Base-by-base conservation (phyloP, 2,329 filamentous ascomycete species). In the Colletotrichum siamense region DNA sequence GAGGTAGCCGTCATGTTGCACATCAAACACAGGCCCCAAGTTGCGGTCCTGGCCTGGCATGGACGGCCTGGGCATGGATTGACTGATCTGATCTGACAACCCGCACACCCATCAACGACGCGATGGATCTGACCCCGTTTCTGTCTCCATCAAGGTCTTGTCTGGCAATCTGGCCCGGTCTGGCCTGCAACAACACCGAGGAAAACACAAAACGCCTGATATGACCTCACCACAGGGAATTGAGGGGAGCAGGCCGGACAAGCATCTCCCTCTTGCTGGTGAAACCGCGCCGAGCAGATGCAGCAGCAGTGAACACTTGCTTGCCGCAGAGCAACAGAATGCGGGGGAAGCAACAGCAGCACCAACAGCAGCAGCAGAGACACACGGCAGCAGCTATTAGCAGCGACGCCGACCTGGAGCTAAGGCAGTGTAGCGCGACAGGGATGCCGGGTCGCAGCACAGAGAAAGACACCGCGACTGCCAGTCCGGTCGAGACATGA, bases 1-100 rank as follows among this genome's bases (percentile, higher is more conserved):
- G n/a, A 44, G 24, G 62, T 36, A 65, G 13, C 22, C 52, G n/a
- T 62, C 18, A n/a, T 62, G 28, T 62, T 62, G 28, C 30, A 62
- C 59, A 30, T 62, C 59, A 34, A 59, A 24, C 22, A 22, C 22
- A 34, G 59, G 30, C 34, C 32, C 62, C n/a, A 24, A 64, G 22
- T 44, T 64, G 62, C 62, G 15, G 18, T 30, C 59, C 28, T 32
- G 18, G 24, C 59, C 6, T 32, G 36, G 26, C 59, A 52, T 39
- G 22, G 28, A 49, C 44, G 36, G 26, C 55, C 8, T n/a, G 24
- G 59, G 44, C 70, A 28, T 36, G 59, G 67, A 57, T 55, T 28
- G 57, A 66, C 69, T 69, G 69, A 70, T 62, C 68, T 70, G 68
- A 73, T 76, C 73, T 76, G 69, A 76, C 64, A 76, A 76, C 70